Evolutionary conservation across 257 asterid species (phyloP).

Genomic region (Haberlea rhodopensis): DNA sequence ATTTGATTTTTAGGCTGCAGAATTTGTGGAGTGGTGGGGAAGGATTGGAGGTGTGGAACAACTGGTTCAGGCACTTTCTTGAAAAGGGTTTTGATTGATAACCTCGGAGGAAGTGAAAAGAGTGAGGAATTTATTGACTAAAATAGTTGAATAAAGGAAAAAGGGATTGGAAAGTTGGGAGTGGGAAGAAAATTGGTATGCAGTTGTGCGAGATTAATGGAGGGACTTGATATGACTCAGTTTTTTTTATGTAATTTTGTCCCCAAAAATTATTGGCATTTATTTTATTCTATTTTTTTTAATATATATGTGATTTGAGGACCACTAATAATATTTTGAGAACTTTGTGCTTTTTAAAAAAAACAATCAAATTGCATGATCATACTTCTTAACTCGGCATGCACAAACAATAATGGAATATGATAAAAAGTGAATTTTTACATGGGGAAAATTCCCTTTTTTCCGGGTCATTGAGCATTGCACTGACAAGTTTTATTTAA

Average conservation of each 20-base stretch:
- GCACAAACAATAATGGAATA: not conserved
- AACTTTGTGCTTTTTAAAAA: not conserved
- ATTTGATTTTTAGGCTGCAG: slow-evolving; percentile 33
- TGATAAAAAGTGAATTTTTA: no score
- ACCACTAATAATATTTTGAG: no score
- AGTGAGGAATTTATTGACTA: slow-evolving; percentile 49
- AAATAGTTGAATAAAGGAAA: slow-evolving; percentile 40
- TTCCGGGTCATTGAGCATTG: no score
- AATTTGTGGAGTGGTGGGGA: slow-evolving; percentile 35
- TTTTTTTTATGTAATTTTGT: slow-evolving; percentile 48
- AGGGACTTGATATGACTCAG: slow-evolving; percentile 33
- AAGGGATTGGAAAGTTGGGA: slow-evolving; percentile 17
- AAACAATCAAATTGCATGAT: not conserved
- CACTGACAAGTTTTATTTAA: no score
- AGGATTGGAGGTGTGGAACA: slow-evolving; percentile 27
- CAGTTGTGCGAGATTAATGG: slow-evolving; percentile 23
- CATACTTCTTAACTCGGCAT: not conserved
- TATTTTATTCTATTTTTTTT: slow-evolving; percentile 28
- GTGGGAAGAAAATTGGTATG: slow-evolving; percentile 19
- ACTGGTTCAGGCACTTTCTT: slow-evolving; percentile 26
- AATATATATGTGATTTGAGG: not conserved
- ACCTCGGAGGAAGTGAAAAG: slow-evolving; percentile 61
- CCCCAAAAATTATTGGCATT: slow-evolving; percentile 62
- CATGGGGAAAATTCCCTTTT: no score
- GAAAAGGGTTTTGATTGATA: slow-evolving; percentile 30